Evolutionary conservation across 1,284 basidiomycete genomes (phyloP).

Genomic region (Gymnopus androsaceus): DNA sequence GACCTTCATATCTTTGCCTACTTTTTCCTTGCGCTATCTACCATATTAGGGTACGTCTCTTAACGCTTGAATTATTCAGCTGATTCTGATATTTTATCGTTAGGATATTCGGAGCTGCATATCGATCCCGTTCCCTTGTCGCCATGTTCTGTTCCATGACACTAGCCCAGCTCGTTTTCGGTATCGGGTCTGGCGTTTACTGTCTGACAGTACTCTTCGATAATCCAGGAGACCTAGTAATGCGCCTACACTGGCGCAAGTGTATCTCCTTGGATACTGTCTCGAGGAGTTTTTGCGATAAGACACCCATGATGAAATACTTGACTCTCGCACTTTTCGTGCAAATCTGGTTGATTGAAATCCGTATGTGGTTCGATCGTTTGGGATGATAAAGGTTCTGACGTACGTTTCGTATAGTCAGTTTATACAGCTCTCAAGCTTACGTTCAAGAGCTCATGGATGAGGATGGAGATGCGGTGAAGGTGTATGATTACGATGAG

Average conservation of each 20-base stretch:
- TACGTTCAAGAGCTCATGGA: constrained; percentile 6
- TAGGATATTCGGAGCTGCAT: background rate
- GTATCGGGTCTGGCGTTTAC: constrained; percentile 4
- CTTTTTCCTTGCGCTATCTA: background rate
- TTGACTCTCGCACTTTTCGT: constrained; percentile 2
- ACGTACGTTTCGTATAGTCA: background rate
- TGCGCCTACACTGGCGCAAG: background rate
- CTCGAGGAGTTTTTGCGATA: constrained; percentile 1
- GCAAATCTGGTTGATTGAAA: constrained; percentile 2
- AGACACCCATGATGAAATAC: constrained; percentile 2
- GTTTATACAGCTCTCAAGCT: background rate
- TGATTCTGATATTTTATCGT: background rate
- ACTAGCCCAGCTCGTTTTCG: constrained; percentile 5
- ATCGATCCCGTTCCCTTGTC: background rate
- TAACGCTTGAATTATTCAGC: background rate
- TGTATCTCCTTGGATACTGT: background rate
- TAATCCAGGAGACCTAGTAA: background rate
- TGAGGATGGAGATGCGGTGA: background rate
- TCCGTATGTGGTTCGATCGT: background rate
- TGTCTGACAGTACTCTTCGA: constrained; percentile 1
- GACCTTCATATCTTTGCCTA: constrained; percentile 4
- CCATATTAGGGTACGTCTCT: background rate
- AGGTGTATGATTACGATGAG: background rate
- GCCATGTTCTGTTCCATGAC: constrained; percentile 6
- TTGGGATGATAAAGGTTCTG: background rate